These are phyloP conservation scores for Tremellales sp. DNA, from an alignment of 1,284 basidiomycete genomes.

Conservation along the genomic window DNA sequence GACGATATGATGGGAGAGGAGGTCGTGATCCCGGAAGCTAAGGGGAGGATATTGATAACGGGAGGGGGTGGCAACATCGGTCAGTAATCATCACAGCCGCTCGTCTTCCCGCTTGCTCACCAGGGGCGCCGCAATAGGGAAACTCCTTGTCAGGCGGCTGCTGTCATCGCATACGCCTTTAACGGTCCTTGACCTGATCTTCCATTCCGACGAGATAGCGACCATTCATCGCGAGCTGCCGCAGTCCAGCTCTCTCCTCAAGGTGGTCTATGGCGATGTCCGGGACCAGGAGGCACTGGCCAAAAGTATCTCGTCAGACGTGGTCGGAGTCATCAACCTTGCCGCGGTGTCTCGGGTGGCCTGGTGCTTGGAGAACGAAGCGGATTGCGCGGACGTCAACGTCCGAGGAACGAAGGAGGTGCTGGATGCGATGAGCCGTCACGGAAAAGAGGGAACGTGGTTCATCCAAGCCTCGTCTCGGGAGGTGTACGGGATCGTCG, in stretches of 20 bases:
- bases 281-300: slow-evolving; percentile 16
- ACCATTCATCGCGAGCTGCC: slow-evolving; percentile 13
- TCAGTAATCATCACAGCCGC: background rate
- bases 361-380: slow-evolving; percentile 33
- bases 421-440: slow-evolving; percentile 15
- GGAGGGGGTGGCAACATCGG: slow-evolving; percentile 21
- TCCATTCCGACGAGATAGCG: slow-evolving; percentile 22
- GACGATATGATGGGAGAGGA: background rate
- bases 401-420: slow-evolving; percentile 27
- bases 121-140: too few relatives aligned
- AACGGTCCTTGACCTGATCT: slow-evolving; percentile 26
- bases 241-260: slow-evolving; percentile 27
- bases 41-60: slow-evolving; percentile 10
- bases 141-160: slow-evolving; percentile 21
- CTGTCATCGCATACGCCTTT: slow-evolving; percentile 15
- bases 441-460: slow-evolving; percentile 18
- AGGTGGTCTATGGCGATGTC: slow-evolving; percentile 33
- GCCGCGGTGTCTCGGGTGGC: slow-evolving; percentile 34
- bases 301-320: slow-evolving; percentile 17
- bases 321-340: slow-evolving; percentile 34
- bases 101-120: background rate
- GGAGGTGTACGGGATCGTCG: slow-evolving; percentile 31
- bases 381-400: slow-evolving; percentile 36
- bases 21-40: background rate
- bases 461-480: slow-evolving; percentile 35